A percentile compares a stretch with the other conserved stretches of the same genome.
phyloP scores from a whole-genome alignment of 805 yeast genomes.

The Komagataella pseudopastoris region DNA sequence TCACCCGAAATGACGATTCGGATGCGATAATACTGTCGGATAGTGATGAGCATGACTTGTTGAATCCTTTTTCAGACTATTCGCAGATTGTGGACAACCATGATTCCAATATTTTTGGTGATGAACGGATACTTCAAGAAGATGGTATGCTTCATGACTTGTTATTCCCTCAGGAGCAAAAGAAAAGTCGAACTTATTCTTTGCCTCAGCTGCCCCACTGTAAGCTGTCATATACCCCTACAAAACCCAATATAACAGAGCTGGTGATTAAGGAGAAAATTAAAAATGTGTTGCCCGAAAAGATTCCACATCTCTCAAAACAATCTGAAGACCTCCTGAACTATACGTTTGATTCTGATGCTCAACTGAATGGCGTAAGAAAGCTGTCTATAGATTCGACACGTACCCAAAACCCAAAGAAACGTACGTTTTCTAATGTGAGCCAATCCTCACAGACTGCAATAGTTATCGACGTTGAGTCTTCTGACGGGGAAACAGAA shows the following conservation, averaged over 20 bases:
- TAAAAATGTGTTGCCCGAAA: conserved; percentile 26
- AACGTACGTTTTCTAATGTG: neutral
- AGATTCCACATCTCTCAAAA: conserved; percentile 12
- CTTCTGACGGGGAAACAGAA: conserved; percentile 12
- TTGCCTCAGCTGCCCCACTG: conserved; percentile 41
- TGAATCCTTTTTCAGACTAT: neutral
- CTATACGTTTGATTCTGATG: conserved; percentile 14
- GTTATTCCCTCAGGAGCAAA: neutral
- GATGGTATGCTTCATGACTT: neutral
- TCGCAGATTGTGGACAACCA: neutral
- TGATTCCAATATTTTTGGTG: neutral
- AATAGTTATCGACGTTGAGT: conserved; percentile 1
- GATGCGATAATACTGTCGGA: neutral
- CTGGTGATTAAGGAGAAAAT: conserved; percentile 22
- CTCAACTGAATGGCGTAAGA: conserved; percentile 5
- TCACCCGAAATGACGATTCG: neutral
- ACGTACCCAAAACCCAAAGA: conserved; percentile 9
- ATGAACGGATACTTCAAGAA: neutral
- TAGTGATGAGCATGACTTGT: neutral
- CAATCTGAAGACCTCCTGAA: conserved; percentile 6
- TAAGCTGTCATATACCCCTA: conserved; percentile 23
- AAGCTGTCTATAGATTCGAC: conserved; percentile 8
- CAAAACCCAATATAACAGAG: conserved; percentile 11
- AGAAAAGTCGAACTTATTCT: conserved; percentile 35
- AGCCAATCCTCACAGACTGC: neutral